Evolutionary conservation across 2,329 filamentous ascomycete genomes (phyloP).

Genomic region (Exophiala aquamarina): DNA sequence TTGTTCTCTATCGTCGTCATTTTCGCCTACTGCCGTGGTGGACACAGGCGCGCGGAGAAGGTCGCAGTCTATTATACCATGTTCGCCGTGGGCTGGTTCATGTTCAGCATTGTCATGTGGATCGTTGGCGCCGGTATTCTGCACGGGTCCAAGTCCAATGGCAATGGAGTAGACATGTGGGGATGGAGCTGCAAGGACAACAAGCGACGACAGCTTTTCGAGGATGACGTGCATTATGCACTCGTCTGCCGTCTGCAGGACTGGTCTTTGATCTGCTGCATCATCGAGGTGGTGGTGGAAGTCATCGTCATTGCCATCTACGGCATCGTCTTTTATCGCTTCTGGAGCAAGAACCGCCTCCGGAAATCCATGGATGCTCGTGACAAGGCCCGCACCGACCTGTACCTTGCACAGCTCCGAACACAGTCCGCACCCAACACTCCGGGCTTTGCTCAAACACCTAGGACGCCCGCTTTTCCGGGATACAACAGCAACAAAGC

Average conservation of each 20-base stretch:
- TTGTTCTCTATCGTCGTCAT: conserved; percentile 77
- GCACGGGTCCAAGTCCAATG: conserved; percentile 72
- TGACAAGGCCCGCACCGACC: conserved; percentile 88
- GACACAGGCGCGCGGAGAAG: conserved; percentile 86
- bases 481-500: conserved; percentile 22
- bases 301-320: conserved; percentile 90
- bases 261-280: conserved; percentile 93
- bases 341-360: conserved; percentile 93
- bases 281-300: conserved; percentile 94
- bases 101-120: conserved; percentile 92
- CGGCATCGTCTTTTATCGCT: conserved; percentile 92
- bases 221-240: conserved; percentile 79
- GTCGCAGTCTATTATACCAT: conserved; percentile 92
- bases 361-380: conserved; percentile 95
- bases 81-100: conserved; percentile 91
- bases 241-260: conserved; percentile 92
- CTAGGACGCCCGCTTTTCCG: conserved; percentile 49
- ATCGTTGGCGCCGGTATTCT: conserved; percentile 79
- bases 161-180: conserved; percentile 87
- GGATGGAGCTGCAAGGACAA: conserved; percentile 97
- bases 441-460: conserved; percentile 76
- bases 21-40: conserved; percentile 81
- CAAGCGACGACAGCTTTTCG: conserved; percentile 72
- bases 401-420: conserved; percentile 83
- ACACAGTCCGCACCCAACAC: conserved; percentile 92